Base-by-base conservation (phyloP, 1,139 yeast species). In the Meyerozyma guilliermondii region DNA sequence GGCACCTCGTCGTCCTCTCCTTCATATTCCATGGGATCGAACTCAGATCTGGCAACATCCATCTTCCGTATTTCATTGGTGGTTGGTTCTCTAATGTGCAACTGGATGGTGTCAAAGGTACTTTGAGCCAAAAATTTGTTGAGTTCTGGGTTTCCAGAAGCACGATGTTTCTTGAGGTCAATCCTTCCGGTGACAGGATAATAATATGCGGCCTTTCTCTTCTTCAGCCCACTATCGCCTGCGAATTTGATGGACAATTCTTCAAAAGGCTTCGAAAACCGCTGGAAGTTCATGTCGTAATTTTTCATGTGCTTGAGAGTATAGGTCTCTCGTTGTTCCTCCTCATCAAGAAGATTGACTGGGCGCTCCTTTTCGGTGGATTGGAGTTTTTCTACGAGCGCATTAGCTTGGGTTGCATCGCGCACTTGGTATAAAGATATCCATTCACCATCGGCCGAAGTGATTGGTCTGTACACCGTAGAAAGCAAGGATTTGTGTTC, bases 161-260 rank as follows among this genome's bases (percentile, higher is more conserved):
- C 80, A 62, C 97, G 81, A 58, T 95, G 82, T 57, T 91, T 84
- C 66, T 86, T 87, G 58, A 92, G 77, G 52, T 84, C 94, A 39
- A 88, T 77, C 52, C 83, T 81, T 29, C 94, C 91, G 11, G 79
- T 72, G 22, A 91, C 68, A 8, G 97, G 96, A 47, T 84, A 80
- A 60, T 85, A 92, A 52, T 74, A 77, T 1, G 91, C 92, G n/a
- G 71, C 73, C 38, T 74, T 72, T 34, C 81, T 72, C 48, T 76
- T 77, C 37, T 72, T 74, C 7, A 39, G 22, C 26, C 39, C 37
- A 16, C 37, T 42, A 30, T 70, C 71, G 46, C 78, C 78, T 18
- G 68, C 65, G 46, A 75, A 67, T 38, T 70, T 65, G 38, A 74
- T 66, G 22, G 71, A 58, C 43, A 66, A 59, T 51, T 77, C 80